phyloP scores from a whole-genome alignment of 2,329 filamentous ascomycete species.

The Cercospora berteroae region DNA sequence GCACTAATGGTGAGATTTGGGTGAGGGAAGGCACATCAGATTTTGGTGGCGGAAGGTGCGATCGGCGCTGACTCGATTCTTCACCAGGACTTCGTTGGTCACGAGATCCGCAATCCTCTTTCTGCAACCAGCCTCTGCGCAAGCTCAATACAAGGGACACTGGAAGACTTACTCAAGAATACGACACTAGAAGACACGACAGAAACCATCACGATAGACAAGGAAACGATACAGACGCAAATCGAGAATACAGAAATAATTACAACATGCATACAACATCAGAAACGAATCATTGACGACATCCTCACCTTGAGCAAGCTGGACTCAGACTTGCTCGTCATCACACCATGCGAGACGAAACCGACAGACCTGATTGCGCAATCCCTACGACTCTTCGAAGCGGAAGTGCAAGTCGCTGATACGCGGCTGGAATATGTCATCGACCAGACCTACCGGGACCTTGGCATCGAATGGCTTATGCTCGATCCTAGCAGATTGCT shows the following conservation, averaged over 20 bases:
- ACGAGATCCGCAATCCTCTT: constrained; percentile 47
- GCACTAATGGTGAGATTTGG: too few relatives aligned
- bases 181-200: constrained; percentile 10
- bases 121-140: constrained; percentile 44
- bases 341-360: constrained; percentile 40
- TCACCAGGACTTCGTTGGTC: constrained; percentile 24
- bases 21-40: neutral
- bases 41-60: neutral
- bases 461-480: constrained; percentile 20
- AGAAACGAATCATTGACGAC: constrained; percentile 47
- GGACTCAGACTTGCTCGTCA: constrained; percentile 35
- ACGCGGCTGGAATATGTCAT: constrained; percentile 32
- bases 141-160: constrained; percentile 10
- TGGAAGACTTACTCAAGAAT: constrained; percentile 11
- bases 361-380: constrained; percentile 37
- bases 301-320: constrained; percentile 46
- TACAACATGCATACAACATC: constrained; percentile 34
- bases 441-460: constrained; percentile 11
- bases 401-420: constrained; percentile 38
- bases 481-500: constrained; percentile 27
- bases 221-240: constrained; percentile 15
- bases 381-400: constrained; percentile 41
- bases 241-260: constrained; percentile 35
- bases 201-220: constrained; percentile 8
- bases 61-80: neutral